These are phyloP conservation scores for Peronospora farinosa DNA, from an alignment of 352 stramenopile genomes.

Conservation along the genomic window DNA sequence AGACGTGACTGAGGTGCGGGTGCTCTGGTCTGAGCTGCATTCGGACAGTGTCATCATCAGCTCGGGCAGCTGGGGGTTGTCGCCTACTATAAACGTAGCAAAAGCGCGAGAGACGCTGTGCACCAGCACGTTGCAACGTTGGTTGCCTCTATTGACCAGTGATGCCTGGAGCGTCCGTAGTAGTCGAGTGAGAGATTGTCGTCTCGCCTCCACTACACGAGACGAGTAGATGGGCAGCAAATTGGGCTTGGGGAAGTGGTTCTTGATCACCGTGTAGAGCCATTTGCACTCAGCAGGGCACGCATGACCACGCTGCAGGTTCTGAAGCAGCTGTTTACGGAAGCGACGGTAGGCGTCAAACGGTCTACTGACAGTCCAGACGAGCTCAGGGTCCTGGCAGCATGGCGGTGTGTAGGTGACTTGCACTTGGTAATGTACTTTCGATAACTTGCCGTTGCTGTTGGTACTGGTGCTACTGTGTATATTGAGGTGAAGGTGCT, in stretches of 20 bases:
- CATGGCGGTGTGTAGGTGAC: slow-evolving; percentile 20
- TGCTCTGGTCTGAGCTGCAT: slow-evolving; percentile 24
- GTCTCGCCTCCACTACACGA: slow-evolving; percentile 16
- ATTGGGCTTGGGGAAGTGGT: slow-evolving; percentile 31
- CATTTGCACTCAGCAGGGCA: slow-evolving; percentile 34
- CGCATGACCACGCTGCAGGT: slow-evolving; percentile 20
- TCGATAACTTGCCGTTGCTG: background rate
- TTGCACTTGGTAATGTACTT: slow-evolving; percentile 25
- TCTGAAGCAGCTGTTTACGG: slow-evolving; percentile 27
- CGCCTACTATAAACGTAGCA: slow-evolving; percentile 22
- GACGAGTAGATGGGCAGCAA: slow-evolving; percentile 21
- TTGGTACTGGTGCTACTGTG: slow-evolving; percentile 4
- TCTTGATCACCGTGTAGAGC: slow-evolving; percentile 33
- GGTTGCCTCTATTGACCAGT: slow-evolving; percentile 32
- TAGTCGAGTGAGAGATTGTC: slow-evolving; percentile 24
- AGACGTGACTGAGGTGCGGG: slow-evolving; percentile 13
- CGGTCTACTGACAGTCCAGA: slow-evolving; percentile 22
- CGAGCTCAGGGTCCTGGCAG: slow-evolving; percentile 14
- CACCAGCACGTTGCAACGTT: slow-evolving; percentile 28
- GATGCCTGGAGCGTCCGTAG: slow-evolving; percentile 25
- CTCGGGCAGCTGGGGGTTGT: slow-evolving; percentile 20
- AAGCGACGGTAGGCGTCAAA: slow-evolving; percentile 45
- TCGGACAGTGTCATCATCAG: slow-evolving; percentile 13
- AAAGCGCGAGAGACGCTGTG: slow-evolving; percentile 26
- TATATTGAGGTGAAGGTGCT: slow-evolving; percentile 25